Conservation (phyloP, 768 basidiomycete species). For the Russula sp. region DNA sequence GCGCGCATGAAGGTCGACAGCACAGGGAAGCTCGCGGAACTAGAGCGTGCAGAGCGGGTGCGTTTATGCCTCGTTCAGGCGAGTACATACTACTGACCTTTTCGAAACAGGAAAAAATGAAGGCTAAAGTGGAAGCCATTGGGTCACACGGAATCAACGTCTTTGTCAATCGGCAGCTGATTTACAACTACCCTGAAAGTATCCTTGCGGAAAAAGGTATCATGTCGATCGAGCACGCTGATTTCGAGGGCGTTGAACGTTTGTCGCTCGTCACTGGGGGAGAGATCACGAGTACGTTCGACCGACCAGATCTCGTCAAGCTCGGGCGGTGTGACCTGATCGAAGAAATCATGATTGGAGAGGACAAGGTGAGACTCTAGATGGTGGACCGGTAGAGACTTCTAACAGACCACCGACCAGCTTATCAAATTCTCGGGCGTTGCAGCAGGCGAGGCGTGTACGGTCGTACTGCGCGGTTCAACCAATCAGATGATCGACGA, state of each 20-base stretch:
- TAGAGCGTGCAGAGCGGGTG: constrained; percentile 91
- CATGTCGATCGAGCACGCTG: constrained; percentile 95
- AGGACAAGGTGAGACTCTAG: constrained; percentile 72
- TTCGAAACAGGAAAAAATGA: constrained; percentile 90
- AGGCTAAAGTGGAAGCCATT: constrained; percentile 92
- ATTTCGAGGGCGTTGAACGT: constrained; percentile 97
- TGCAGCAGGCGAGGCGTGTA: constrained; percentile 95
- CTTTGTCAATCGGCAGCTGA: constrained; percentile 96
- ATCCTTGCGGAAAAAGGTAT: constrained; percentile 93
- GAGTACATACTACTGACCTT: not conserved
- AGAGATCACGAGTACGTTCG: constrained; percentile 95
- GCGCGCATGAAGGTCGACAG: constrained; percentile 96
- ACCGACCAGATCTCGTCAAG: constrained; percentile 85
- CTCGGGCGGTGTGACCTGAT: constrained; percentile 91
- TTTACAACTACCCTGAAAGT: constrained; percentile 99
- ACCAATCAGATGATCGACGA: constrained; percentile 99
- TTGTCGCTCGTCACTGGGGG: constrained; percentile 95
- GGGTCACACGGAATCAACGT: constrained; percentile 92
- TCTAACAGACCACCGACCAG: constrained; percentile 36
- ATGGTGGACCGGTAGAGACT: constrained; percentile 4
- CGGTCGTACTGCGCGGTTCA: constrained; percentile 93
- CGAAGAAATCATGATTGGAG: constrained; percentile 98
- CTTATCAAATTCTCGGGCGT: constrained; percentile 99
- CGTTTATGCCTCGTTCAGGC: constrained; percentile 21
- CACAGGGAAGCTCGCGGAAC: constrained; percentile 94